Base-by-base conservation (phyloP, 208 protist genomes). In the Trypanosoma melophagium region DNA sequence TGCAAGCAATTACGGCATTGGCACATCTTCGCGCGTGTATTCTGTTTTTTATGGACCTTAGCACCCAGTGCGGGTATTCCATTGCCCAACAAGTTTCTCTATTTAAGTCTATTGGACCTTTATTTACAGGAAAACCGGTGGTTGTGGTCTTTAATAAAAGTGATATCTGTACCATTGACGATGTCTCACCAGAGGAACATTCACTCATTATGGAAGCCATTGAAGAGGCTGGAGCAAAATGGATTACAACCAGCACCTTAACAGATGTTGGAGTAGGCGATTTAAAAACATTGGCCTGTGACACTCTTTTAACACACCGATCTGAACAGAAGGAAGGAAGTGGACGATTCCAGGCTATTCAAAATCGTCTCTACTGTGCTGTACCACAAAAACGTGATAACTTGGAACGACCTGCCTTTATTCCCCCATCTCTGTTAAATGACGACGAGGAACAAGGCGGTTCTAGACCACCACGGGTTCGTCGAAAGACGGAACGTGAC, bases 111-210 rank as follows among this genome's bases (percentile, higher is more conserved):
- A 99, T 99, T 73, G 96, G 94, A 45, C 98, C 98, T 9, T 89
- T 99, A 21, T 99, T 99, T 80, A 91, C 80, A n/a, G 98, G 98
- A 63, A 99, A 99, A 86, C 99, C 99, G 14, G 80, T 99, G n/a
- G 78, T 99, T 7, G 77, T 99, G 7, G 97, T 99, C 17, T 76
- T 99, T 69, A 99, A 99, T 85, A 99, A 99, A 86, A 97, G 90
- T 70, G 99, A 99, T 77, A 76, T 99, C 12, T 90, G 89, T 41
- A 91, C 78, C n/a, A 86, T 96, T 28, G 92, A 98, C 17, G 82
- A 98, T 19, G 67, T 99, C 1, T 72, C 68, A 13, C 51, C 80
- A 3, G 86, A 91, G 44, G 92, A 99, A 24, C 81, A 97, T 42
- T 76, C 86, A 19, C 75, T 96, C 7, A 79, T 99, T 52, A 88